A percentile compares a stretch with the other conserved stretches of the same genome.
Evolutionary conservation across 441 rosid genomes (phyloP).

Genomic region (Eruca vesicaria): DNA sequence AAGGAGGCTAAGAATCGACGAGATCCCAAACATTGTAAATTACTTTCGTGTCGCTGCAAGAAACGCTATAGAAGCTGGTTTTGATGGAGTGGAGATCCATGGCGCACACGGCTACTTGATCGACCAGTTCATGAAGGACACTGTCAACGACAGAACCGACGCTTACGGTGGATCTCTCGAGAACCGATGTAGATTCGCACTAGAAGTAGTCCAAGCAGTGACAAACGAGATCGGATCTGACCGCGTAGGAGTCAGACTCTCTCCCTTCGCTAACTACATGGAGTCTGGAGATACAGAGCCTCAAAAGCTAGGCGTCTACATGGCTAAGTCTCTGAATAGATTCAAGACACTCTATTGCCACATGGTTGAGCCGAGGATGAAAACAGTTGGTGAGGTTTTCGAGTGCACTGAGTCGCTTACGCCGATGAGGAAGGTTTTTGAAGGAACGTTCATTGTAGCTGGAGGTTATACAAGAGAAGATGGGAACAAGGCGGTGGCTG

Average conservation of each 20-base stretch:
- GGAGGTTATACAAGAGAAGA: slow-evolving; percentile 46
- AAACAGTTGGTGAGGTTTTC: no score
- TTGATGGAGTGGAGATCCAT: slow-evolving; percentile 55
- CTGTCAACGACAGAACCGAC: slow-evolving; percentile 39
- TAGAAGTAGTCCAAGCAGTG: slow-evolving; percentile 37
- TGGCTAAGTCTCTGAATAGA: slow-evolving; percentile 44
- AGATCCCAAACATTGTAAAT: slow-evolving; percentile 34
- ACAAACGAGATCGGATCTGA: slow-evolving; percentile 41
- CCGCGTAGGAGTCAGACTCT: slow-evolving; percentile 44
- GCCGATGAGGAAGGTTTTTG: no score
- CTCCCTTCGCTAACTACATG: slow-evolving; percentile 38
- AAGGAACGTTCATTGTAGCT: slow-evolving; percentile 45
- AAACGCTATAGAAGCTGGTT: slow-evolving; percentile 52
- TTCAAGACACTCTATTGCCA: slow-evolving; percentile 49
- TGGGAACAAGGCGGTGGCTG: slow-evolving; percentile 40
- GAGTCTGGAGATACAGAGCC: slow-evolving; percentile 42
- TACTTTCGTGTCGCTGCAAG: slow-evolving; percentile 43
- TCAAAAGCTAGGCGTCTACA: slow-evolving; percentile 38
- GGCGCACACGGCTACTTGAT: slow-evolving; percentile 46
- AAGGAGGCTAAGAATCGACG: slow-evolving; percentile 29
- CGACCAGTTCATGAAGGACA: slow-evolving; percentile 49
- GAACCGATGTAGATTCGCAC: slow-evolving; percentile 42
- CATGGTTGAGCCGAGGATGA: slow-evolving; percentile 59
- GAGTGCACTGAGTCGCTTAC: no score
- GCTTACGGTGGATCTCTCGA: slow-evolving; percentile 40